These are phyloP conservation scores for Candida nanaspora DNA, from an alignment of 805 yeast species.

Conservation along the genomic window DNA sequence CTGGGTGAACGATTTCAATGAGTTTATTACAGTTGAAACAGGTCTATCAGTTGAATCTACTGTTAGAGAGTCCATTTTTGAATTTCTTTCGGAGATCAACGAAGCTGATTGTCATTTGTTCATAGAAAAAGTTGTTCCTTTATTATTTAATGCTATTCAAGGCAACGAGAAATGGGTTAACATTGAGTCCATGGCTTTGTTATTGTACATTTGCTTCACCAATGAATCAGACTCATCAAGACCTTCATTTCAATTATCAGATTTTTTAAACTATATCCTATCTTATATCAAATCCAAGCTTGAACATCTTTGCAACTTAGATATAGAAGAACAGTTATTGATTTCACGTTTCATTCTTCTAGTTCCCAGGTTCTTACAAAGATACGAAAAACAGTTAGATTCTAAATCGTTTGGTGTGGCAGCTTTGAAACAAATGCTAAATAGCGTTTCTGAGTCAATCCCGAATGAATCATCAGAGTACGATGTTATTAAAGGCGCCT, in stretches of 20 bases:
- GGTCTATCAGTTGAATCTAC: slow-evolving; percentile 52
- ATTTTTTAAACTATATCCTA: slow-evolving; percentile 16
- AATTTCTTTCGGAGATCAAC: slow-evolving; percentile 45
- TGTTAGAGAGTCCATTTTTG: slow-evolving; percentile 57
- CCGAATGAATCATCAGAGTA: slow-evolving; percentile 7
- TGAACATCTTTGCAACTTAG: no score
- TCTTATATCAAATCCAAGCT: background rate
- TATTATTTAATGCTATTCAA: slow-evolving; percentile 6
- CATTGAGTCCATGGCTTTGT: slow-evolving; percentile 33
- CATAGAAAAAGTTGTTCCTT: slow-evolving; percentile 16
- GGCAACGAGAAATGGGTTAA: background rate
- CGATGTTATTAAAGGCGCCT: slow-evolving; percentile 18
- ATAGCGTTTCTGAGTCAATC: background rate
- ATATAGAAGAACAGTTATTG: slow-evolving; percentile 27
- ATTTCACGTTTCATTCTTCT: slow-evolving; percentile 41
- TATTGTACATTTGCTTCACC: slow-evolving; percentile 34
- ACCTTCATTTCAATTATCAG: slow-evolving; percentile 15
- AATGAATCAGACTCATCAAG: slow-evolving; percentile 25
- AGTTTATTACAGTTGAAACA: slow-evolving; percentile 64
- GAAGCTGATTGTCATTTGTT: slow-evolving; percentile 28
- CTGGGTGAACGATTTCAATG: slow-evolving; percentile 58
- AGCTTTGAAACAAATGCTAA: slow-evolving; percentile 16
- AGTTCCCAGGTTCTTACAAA: slow-evolving; percentile 52
- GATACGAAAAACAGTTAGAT: slow-evolving; percentile 28
- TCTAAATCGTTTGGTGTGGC: slow-evolving; percentile 17